Base-by-base conservation (phyloP, 2,329 filamentous ascomycete species). In the Scytalidium sp. region DNA sequence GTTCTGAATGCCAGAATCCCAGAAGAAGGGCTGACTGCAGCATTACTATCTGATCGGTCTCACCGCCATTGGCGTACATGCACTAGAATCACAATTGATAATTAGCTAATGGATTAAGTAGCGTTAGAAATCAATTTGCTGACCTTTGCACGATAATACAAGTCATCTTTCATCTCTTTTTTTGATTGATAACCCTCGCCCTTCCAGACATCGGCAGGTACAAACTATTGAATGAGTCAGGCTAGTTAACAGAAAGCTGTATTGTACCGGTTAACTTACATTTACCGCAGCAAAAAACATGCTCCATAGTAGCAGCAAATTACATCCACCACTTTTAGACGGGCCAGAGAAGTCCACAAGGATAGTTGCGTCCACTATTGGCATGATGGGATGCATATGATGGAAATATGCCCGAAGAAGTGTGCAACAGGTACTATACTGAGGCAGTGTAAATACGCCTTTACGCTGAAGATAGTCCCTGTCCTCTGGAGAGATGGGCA, bases 301-400 rank as follows among this genome's bases (percentile, higher is more conserved):
- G 25, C 25, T 27, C 25, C 68, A 70, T 11, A 71, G 49, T 3
- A 71, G 55, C 15, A 70, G 50, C 2, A 68, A 15, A 47, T 68
- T 70, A 29, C 64, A 61, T 10, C 61, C 55, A 17, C 57, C 51
- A n/a, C 60, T 53, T 19, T 61, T 59, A 7, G 59, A 58, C 36
- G 47, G 44, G n/a, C 55, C 56, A 32, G 64, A 59, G 19, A 51
- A 53, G 8, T 59, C 47, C 23, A 69, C 45, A 19, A 69, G 60
- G 1, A 51, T 43, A 5, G 58, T 53, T 11, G 42, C 42, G 15
- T 45, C 42, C n/a, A 45, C 21, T n/a, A 45, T n/a, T n/a, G 42
- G 42, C 21, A 45, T 19, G 22, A 45, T 21, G 15, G 19, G 42
- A 21, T 45, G 42, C n/a, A 45, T 19, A n/a, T 45, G 42, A 25